Percentiles rank a stretch among this genome's conserved stretches.
These are phyloP conservation scores for Fusarium sp. DNA, from an alignment of 2,329 filamentous ascomycete species.

Conservation along the genomic window DNA sequence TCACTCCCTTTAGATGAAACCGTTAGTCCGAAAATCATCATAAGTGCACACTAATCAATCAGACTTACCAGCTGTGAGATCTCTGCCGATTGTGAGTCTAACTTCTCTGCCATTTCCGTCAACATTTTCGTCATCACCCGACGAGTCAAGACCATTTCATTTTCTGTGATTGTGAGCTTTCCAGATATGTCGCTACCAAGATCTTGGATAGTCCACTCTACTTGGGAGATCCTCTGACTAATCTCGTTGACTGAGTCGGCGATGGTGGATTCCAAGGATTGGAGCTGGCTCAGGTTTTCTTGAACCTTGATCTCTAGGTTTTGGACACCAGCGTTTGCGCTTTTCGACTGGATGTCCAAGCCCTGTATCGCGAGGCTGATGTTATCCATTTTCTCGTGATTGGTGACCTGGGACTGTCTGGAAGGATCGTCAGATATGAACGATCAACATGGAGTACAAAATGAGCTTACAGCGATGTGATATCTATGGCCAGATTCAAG, in stretches of 20 bases:
- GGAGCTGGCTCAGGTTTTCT: background rate
- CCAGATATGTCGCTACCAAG: background rate
- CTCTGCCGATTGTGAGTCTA: background rate
- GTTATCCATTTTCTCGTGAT: background rate
- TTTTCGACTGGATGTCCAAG: background rate
- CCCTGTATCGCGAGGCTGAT: background rate
- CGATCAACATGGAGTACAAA: fast-evolving
- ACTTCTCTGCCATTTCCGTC: background rate
- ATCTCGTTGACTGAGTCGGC: background rate
- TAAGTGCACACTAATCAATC: background rate
- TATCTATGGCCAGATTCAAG: background rate
- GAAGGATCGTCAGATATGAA: background rate
- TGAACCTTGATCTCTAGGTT: background rate
- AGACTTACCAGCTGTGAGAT: background rate
- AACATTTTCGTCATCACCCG: background rate
- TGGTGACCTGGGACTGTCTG: background rate
- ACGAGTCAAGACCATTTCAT: background rate
- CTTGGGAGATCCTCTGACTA: background rate
- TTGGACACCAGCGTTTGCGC: background rate
- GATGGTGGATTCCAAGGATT: background rate
- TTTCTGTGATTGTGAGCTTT: background rate
- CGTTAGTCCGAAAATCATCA: background rate
- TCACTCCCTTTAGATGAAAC: background rate
- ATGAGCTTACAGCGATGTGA: background rate
- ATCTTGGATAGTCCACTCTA: background rate